Conservation (phyloP, 2,329 filamentous ascomycete species). For the Massarina eburnea region DNA sequence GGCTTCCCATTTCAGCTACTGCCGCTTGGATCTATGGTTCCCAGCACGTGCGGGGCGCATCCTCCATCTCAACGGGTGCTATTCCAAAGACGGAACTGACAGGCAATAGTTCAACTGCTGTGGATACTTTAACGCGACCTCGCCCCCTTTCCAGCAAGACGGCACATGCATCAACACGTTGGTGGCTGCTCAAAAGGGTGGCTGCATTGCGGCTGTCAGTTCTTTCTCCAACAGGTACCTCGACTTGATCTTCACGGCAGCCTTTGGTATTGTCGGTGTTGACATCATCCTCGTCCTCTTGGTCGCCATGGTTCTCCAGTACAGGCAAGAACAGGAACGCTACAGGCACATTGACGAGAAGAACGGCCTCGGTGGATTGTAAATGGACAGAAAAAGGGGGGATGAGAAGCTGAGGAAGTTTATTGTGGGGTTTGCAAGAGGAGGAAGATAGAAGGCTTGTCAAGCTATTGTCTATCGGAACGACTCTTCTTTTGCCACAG, state of each 20-base stretch:
- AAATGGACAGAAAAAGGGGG: conserved; percentile 7
- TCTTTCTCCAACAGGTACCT: conserved; percentile 71
- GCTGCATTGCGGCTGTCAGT: conserved; percentile 69
- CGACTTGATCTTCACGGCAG: conserved; percentile 74
- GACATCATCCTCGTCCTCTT: conserved; percentile 69
- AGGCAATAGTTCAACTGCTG: conserved; percentile 71
- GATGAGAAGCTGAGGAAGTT: not conserved
- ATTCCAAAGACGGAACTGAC: conserved; percentile 19
- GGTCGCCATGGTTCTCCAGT: conserved; percentile 75
- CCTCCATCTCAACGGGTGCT: conserved; percentile 5
- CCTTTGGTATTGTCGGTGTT: conserved; percentile 75
- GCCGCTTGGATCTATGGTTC: not conserved
- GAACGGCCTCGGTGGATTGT: conserved; percentile 44
- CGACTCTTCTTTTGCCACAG: conserved; percentile 23
- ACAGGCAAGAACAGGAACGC: conserved; percentile 75
- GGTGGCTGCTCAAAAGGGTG: conserved; percentile 68
- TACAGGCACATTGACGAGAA: conserved; percentile 84
- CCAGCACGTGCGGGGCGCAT: conserved; percentile 1
- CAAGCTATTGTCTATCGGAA: conserved; percentile 18
- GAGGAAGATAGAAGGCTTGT: conserved; percentile 8
- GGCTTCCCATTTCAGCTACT: conserved; percentile 25
- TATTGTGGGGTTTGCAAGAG: conserved; percentile 23
- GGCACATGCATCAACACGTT: conserved; percentile 68
- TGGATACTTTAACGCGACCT: conserved; percentile 73
- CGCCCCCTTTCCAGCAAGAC: conserved; percentile 72